Conservation (phyloP, 106 monocot genomes). For the Allium fistulosum region DNA sequence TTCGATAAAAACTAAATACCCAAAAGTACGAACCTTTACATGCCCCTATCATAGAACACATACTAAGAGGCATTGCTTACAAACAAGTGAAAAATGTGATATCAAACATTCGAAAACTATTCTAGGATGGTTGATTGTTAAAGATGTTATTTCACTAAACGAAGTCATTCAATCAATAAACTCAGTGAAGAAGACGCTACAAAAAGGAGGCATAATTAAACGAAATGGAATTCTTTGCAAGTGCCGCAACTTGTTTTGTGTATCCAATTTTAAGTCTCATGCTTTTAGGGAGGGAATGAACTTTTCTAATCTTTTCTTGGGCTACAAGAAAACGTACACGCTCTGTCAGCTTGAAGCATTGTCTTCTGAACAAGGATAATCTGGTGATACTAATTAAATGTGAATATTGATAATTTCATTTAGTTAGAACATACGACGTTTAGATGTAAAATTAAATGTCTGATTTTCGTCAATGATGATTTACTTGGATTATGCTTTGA, state of each 20-base stretch:
- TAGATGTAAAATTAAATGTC: too few relatives aligned
- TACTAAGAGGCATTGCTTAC: slow-evolving; percentile 6
- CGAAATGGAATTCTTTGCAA: slow-evolving; percentile 56
- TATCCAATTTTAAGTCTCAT: slow-evolving; percentile 64
- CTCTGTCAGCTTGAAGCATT: slow-evolving; percentile 69
- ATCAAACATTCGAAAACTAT: slow-evolving; percentile 42
- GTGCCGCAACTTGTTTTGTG: slow-evolving; percentile 48
- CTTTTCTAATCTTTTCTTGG: slow-evolving; percentile 53
- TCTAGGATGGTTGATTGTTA: slow-evolving; percentile 51
- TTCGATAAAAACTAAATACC: too few relatives aligned
- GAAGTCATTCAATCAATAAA: slow-evolving; percentile 34
- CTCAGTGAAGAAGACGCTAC: slow-evolving; percentile 21
- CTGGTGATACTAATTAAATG: too few relatives aligned
- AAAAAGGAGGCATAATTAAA: slow-evolving; percentile 51
- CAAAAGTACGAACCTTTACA: slow-evolving; percentile 5
- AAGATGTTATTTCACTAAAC: slow-evolving; percentile 33
- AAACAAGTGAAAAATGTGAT: not conserved
- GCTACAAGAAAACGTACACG: slow-evolving; percentile 36
- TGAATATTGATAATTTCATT: too few relatives aligned
- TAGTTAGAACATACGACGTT: too few relatives aligned
- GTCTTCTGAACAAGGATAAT: slow-evolving; percentile 27
- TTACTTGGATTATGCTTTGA: too few relatives aligned
- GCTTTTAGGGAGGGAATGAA: slow-evolving; percentile 24
- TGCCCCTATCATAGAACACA: slow-evolving; percentile 8
- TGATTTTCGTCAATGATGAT: too few relatives aligned